Base-by-base conservation (phyloP, 2,329 filamentous ascomycete species). In the Domatiomyces catenatus region DNA sequence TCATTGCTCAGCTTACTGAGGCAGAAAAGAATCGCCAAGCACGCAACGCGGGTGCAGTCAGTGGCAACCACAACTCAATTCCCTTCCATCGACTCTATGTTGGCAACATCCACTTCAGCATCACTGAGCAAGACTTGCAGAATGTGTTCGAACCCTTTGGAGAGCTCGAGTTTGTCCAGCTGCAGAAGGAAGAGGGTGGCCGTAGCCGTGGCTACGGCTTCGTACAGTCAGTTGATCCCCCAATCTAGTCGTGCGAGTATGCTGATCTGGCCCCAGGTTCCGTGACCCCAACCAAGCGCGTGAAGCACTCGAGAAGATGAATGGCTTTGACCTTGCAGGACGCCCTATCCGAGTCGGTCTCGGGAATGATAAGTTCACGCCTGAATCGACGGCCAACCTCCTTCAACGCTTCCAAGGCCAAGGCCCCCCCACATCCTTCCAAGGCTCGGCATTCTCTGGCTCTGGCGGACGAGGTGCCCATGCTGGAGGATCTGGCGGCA, bases 281-380 rank as follows among this genome's bases (percentile, higher is more conserved):
- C 83, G 84, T 63, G 86, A 96, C 64, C 88, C 90, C 52, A 80
- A 80, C 57, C 82, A 95, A 69, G 92, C 92, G 64, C 86, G 90
- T 65, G 86, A 94, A 67, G 93, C 92, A 55, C 75, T 98, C 57
- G 88, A 95, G 69, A 94, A 95, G 71, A 95, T 98, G 90, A 98
- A 98, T 70, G 89, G 90, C 58, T 98, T 96, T 72, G 92, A 96
- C 71, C 81, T 98, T 61, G 92, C 92, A 63, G 89, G 89, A 69
- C 89, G 92, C 66, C 88, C 89, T 57, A 96, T 98, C 67, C 88
- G 92, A 66, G 93, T 98, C 69, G 92, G 92, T 69, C 86, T 98
- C 73, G 92, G 92, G 71, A 98, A 95, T 74, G 92, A 98, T 85
- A 96, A 96, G 80, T 96, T 96, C 72, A 96, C 89, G 70, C 85